A percentile compares a stretch with the other conserved stretches of the same genome.
Evolutionary conservation across 768 basidiomycete genomes (phyloP).

Genomic region (Lepiota brunneoincarnata): DNA sequence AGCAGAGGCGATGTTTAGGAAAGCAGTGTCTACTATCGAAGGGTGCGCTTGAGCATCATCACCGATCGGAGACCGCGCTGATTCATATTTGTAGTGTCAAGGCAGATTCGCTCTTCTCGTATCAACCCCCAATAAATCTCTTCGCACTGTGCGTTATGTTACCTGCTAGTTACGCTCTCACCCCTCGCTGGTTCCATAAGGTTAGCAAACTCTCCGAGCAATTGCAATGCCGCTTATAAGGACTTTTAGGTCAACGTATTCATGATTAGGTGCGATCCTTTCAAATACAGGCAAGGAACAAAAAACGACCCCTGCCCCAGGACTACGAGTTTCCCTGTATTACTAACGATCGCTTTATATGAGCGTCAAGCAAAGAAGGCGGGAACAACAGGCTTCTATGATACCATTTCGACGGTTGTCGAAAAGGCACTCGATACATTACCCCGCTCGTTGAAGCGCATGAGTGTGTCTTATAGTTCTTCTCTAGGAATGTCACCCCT

Average conservation of each 20-base stretch:
- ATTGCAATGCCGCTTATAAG: constrained; percentile 15
- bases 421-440: constrained; percentile 74
- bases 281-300: background rate
- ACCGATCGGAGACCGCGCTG: background rate
- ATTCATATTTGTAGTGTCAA: constrained; percentile 51
- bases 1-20: constrained; percentile 95
- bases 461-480: constrained; percentile 50
- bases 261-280: constrained; percentile 61
- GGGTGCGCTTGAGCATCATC: constrained; percentile 45
- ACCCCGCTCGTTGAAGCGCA: constrained; percentile 69
- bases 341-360: constrained; percentile 78
- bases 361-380: constrained; percentile 79
- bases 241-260: constrained; percentile 76
- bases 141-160: constrained; percentile 84
- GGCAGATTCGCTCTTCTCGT: constrained; percentile 89
- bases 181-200: constrained; percentile 98
- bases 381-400: constrained; percentile 64
- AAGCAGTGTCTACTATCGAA: constrained; percentile 92
- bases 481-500: background rate
- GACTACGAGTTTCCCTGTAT: constrained; percentile 79
- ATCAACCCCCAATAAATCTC: constrained; percentile 91
- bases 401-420: constrained; percentile 63
- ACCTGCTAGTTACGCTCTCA: constrained; percentile 81
- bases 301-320: constrained; percentile 30
- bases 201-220: constrained; percentile 30